Conservation (phyloP, 1,284 basidiomycete species). For the Omphalotus olearius region DNA sequence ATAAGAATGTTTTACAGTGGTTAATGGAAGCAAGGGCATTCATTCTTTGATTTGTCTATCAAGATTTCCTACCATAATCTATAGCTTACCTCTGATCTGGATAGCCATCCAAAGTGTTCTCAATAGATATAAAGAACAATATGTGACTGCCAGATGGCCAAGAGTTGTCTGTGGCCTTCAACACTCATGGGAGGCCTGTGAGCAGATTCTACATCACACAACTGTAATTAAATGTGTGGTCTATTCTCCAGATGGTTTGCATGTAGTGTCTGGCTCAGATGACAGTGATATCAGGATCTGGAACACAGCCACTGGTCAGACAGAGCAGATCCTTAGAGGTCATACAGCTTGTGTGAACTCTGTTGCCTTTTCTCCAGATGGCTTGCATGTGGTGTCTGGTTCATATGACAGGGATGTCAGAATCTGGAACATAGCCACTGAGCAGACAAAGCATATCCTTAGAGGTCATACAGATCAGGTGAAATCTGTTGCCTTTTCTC, state of each 20-base stretch:
- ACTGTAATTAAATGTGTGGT: background rate
- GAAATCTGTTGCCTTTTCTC: slow-evolving; percentile 8
- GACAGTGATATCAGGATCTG: background rate
- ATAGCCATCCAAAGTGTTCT: too few species aligned
- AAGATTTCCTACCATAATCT: too few species aligned
- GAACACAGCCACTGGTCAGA: background rate
- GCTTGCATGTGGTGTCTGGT: background rate
- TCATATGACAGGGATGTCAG: background rate
- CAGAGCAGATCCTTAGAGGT: background rate
- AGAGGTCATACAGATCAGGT: background rate
- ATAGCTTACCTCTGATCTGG: too few species aligned
- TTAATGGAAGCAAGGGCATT: too few species aligned
- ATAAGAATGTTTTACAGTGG: too few species aligned
- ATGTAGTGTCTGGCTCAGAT: background rate
- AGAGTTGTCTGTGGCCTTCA: too few species aligned
- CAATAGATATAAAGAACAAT: too few species aligned
- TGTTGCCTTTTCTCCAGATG: slow-evolving; percentile 1
- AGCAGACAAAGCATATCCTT: background rate
- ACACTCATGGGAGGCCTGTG: background rate
- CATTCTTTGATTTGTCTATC: too few species aligned
- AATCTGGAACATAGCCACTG: background rate
- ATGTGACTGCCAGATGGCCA: too few species aligned
- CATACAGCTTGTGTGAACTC: background rate
- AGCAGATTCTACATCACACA: background rate
- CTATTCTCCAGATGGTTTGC: background rate